A percentile compares a stretch with the other conserved stretches of the same genome.
phyloP scores from a whole-genome alignment of 2,329 filamentous ascomycete genomes.

The Fusarium staphyleae region DNA sequence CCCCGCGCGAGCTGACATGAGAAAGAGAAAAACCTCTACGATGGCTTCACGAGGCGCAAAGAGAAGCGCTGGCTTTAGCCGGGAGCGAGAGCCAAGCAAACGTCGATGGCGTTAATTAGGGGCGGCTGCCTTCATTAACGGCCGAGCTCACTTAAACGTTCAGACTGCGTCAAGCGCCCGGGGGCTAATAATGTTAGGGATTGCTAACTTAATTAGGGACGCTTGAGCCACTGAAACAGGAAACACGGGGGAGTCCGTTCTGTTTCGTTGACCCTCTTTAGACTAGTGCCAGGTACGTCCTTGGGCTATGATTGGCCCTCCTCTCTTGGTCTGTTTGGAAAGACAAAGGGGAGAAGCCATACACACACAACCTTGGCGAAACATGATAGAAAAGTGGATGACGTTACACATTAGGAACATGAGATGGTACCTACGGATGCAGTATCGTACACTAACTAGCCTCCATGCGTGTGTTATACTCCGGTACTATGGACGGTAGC shows the following conservation, averaged over 20 bases:
- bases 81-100: neutral
- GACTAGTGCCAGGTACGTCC: slow-evolving; percentile 3
- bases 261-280: slow-evolving; percentile 22
- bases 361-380: too few relatives aligned
- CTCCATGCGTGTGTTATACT: slow-evolving; percentile 14
- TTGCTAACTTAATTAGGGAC: slow-evolving; percentile 21
- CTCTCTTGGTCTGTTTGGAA: neutral
- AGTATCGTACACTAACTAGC: slow-evolving; percentile 7
- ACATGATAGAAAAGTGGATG: slow-evolving; percentile 9
- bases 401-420: neutral
- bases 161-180: slow-evolving; percentile 9
- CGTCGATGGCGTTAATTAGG: neutral
- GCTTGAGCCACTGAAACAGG: slow-evolving; percentile 23
- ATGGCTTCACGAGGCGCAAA: neutral
- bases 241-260: slow-evolving; percentile 27
- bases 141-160: neutral
- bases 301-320: slow-evolving; percentile 19
- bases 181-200: slow-evolving; percentile 9
- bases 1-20: neutral
- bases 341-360: too few relatives aligned
- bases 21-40: neutral
- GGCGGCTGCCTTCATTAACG: neutral
- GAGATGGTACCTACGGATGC: slow-evolving; percentile 11
- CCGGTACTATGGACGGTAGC: slow-evolving; percentile 30
- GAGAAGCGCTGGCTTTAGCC: slow-evolving; percentile 9